phyloP scores from a whole-genome alignment of 2,329 filamentous ascomycete species.

The Stachybotrys chartarum region DNA sequence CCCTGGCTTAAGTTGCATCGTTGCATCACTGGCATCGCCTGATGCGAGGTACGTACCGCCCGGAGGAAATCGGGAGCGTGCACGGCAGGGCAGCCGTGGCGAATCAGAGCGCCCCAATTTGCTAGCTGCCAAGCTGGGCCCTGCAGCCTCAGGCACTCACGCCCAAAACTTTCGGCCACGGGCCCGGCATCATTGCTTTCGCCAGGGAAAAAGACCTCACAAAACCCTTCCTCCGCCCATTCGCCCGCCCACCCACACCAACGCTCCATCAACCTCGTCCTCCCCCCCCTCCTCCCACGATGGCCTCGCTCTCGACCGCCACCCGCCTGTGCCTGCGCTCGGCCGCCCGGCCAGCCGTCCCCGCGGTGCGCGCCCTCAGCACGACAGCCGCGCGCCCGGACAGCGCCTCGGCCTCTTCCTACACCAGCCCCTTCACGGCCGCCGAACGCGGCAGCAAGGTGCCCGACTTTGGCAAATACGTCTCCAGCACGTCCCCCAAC shows the following conservation, averaged over 20 bases:
- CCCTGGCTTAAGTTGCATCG: not conserved
- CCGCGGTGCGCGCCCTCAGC: constrained; percentile 47
- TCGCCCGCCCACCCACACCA: constrained; percentile 14
- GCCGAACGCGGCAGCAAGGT: constrained; percentile 58
- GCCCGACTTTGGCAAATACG: constrained; percentile 85
- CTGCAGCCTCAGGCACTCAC: constrained; percentile 34
- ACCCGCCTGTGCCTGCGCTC: constrained; percentile 63
- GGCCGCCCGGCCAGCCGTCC: constrained; percentile 32
- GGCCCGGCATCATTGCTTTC: constrained; percentile 25
- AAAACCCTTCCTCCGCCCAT: constrained; percentile 12
- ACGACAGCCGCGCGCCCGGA: constrained; percentile 43
- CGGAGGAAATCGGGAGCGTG: constrained; percentile 12
- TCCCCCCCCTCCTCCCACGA: constrained; percentile 24
- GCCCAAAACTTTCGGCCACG: constrained; percentile 32
- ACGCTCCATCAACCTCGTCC: constrained; percentile 13
- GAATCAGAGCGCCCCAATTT: constrained; percentile 43
- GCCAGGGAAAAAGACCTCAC: constrained; percentile 43
- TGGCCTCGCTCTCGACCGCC: constrained; percentile 63
- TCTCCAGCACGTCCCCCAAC: constrained; percentile 58
- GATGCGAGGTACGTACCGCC: constrained; percentile 8
- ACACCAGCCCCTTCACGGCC: constrained; percentile 59
- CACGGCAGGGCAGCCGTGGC: constrained; percentile 9
- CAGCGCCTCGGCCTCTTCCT: constrained; percentile 28
- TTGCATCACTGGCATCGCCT: not conserved
- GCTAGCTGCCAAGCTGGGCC: constrained; percentile 25